Base-by-base conservation (phyloP, 345 rosid species). In the Turnera subulata region DNA sequence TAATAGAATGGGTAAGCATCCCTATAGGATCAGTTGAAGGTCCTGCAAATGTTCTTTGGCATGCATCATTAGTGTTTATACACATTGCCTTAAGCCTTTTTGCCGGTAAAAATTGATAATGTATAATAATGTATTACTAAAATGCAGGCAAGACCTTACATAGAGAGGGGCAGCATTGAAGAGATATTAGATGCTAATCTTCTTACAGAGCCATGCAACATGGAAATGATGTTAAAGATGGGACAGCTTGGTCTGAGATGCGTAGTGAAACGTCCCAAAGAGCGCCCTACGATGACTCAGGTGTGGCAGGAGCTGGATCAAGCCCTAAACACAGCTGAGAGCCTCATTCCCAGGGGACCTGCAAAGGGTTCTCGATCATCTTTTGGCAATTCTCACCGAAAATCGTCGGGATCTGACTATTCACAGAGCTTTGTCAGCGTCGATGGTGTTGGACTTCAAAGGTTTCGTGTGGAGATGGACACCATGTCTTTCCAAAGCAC, bases 171-270 rank as follows among this genome's bases (percentile, higher is more conserved):
- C 22, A 63, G 66, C 16, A 67, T 85, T 32, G 77, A 62, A 61
- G 88, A 74, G n/a, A 80, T 82, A 35, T 5, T 82, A 44, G 86
- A 82, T 53, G 64, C 68, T 15, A 77, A 60, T 68, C 81, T 82
- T 24, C 62, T 80, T 53, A 47, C 67, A 19, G 74, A 78, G 47
- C 73, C 77, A n/a, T 82, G 86, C 62, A 71, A 80, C 56, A 76
- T 63, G 74, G 76, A 69, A 20, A 62, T 80, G 44, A 82, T 78
- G 88, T 70, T 80, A 38, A 80, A 77, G 67, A 75, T 85, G 84
- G 88, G 82, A 18, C 63, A 71, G 61, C 84, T 78, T 45, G 72
- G 75, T 14, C 74, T 78, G 7, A 73, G 73, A 69, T 80, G 86
- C 49, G 82, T 64, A 1, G 82, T 48, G 10, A 64, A 71, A 54